phyloP scores from a whole-genome alignment of 2,329 filamentous ascomycete genomes.

The Chalaropsis ovoidea region DNA sequence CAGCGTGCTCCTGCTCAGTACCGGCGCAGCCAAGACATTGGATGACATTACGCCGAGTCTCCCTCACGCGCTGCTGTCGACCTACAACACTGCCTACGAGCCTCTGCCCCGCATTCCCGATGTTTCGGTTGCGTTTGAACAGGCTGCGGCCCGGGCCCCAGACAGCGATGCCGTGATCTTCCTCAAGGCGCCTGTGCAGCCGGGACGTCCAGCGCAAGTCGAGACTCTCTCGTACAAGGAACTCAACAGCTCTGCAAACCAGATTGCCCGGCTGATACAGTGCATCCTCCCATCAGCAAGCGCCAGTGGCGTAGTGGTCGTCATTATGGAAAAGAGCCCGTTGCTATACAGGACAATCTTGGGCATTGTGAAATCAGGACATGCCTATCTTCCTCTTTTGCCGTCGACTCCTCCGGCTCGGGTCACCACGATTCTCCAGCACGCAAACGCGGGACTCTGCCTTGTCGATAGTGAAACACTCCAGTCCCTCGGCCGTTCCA shows the following conservation, averaged over 20 bases:
- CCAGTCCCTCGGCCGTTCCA: constrained; percentile 22
- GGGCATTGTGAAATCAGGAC: constrained; percentile 62
- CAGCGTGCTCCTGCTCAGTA: constrained; percentile 34
- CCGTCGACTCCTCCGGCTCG: constrained; percentile 58
- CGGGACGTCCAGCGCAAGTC: constrained; percentile 27
- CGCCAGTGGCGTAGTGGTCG: constrained; percentile 40
- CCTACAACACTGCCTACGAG: constrained; percentile 38
- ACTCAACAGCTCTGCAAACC: constrained; percentile 55
- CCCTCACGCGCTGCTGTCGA: constrained; percentile 36
- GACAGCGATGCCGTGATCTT: constrained; percentile 55
- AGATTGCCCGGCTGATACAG: constrained; percentile 40
- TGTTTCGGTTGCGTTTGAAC: constrained; percentile 47
- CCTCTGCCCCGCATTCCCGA: constrained; percentile 34
- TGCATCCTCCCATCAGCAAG: constrained; percentile 6
- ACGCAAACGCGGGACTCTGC: constrained; percentile 44
- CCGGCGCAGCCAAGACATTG: constrained; percentile 27
- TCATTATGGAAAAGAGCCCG: constrained; percentile 68
- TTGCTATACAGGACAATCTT: constrained; percentile 65
- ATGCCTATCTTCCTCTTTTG: constrained; percentile 69
- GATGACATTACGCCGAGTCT: constrained; percentile 27
- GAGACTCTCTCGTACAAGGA: constrained; percentile 51
- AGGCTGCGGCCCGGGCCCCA: constrained; percentile 40
- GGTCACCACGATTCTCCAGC: constrained; percentile 49
- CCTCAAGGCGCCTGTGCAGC: constrained; percentile 35
- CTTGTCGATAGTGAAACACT: constrained; percentile 34